These are phyloP conservation scores for Rhypophila decipiens DNA, from an alignment of 495 filamentous ascomycete species.

Conservation along the genomic window DNA sequence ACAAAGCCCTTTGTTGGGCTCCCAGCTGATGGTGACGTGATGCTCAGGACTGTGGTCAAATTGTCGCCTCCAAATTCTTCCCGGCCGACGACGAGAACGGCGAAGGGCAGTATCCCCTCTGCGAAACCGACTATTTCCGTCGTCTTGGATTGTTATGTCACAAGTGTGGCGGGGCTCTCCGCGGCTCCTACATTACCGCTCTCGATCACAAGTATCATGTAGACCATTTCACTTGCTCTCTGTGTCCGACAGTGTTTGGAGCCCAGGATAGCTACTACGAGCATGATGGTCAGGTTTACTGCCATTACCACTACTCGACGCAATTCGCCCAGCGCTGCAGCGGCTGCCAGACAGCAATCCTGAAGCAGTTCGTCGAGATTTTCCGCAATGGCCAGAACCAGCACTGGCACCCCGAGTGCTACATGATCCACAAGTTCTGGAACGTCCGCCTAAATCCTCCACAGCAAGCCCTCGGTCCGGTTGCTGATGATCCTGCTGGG, in stretches of 20 bases:
- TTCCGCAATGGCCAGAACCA: slow-evolving; percentile 96
- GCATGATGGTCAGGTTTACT: slow-evolving; percentile 93
- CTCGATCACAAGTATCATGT: slow-evolving; percentile 98
- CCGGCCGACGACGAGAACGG: slow-evolving; percentile 86
- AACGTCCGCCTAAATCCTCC: slow-evolving; percentile 73
- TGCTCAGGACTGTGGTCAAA: slow-evolving; percentile 83
- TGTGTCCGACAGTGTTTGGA: slow-evolving; percentile 95
- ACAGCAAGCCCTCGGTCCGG: slow-evolving; percentile 39
- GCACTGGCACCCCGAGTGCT: slow-evolving; percentile 99
- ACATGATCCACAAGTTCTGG: slow-evolving; percentile 99
- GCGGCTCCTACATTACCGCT: slow-evolving; percentile 97
- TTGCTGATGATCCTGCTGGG: slow-evolving; percentile 64
- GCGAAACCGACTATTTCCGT: slow-evolving; percentile 96
- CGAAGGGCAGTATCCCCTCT: slow-evolving; percentile 84
- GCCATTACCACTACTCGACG: slow-evolving; percentile 98
- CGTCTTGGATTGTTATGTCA: slow-evolving; percentile 86
- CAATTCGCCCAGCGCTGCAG: slow-evolving; percentile 94
- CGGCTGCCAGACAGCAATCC: slow-evolving; percentile 93
- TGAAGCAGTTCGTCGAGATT: slow-evolving; percentile 99
- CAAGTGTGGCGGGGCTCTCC: slow-evolving; percentile 85
- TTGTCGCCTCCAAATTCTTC: slow-evolving; percentile 98
- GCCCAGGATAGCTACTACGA: slow-evolving; percentile 99
- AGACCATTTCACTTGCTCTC: slow-evolving; percentile 97
- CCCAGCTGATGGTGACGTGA: neutral
- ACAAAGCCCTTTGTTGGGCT: neutral